Evolutionary conservation across 768 basidiomycete species (phyloP), one percentile per base, ranked within the genome.

Genomic region (Trametes maxima): DNA sequence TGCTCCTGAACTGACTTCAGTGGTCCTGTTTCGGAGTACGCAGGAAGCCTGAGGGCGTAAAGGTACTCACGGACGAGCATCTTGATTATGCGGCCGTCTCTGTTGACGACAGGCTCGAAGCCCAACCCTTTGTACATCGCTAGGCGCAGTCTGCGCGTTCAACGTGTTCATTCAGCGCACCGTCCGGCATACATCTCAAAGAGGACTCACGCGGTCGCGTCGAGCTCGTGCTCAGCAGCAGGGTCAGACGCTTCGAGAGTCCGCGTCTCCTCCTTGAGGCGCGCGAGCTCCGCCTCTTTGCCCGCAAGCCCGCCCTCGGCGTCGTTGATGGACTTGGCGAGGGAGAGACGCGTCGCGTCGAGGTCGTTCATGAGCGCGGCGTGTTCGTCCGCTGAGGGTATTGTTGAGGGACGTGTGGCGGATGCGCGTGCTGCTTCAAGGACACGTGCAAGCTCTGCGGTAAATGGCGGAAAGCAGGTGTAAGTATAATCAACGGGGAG

Each of bases 291-390:
- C 1, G 84, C 86, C 67, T 92, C 89, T 67, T 85, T 86, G 67
- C 81, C 84, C 6, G 85, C 84, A 6, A 89, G 71, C 47, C 83
- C 72, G 42, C 82, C 80, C 74, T 93, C 89, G 1, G 81, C 79
- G 64, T 92, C 90, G 52, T 87, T 86, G 64, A 92, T 88, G 5
- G 87, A 83, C 68, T 93, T 93, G 22, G 81, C 85, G 16, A 91
- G 79, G 16, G 87, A 84, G 47, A 91, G 71, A 35, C 84, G 82
- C 6, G 79, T 81, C 40, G 71, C 77, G 61, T 92, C 90, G 1
- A 90, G 80, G 52, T 86, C 82, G 65, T 90, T 88, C 47, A 92
- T 72, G 16, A 77, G 78, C 5, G 81, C 75, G 1, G 80, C 77
- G 67, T 92, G 89, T 2, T 81, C 80, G 60, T 85, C 81, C 24